Base-by-base conservation (phyloP, 2,329 filamentous ascomycete genomes). In the Alternaria conjuncta region DNA sequence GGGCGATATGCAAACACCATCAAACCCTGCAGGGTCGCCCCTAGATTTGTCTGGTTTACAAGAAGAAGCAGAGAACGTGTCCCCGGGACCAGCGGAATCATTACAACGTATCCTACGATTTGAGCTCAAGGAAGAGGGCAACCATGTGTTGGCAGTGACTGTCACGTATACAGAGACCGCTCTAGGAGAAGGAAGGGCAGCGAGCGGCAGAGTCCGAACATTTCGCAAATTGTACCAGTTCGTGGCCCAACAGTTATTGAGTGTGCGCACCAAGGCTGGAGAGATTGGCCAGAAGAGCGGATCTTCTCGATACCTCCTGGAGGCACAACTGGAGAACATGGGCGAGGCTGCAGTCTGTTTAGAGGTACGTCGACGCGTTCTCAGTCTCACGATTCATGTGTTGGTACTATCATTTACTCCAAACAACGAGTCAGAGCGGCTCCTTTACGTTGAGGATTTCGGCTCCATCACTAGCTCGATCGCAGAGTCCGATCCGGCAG, bases 201-300 rank as follows among this genome's bases (percentile, higher is more conserved):
- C 84, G 3, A 84, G 84, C 60, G 86, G 86, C 5, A 87, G 93
- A 54, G 90, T 92, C 41, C 86, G 96, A 63, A 97, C 93, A 10
- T 98, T 98, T 77, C 86, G 95, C 69, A 98, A 98, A 82, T 83
- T 99, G 64, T 99, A 98, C 80, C 96, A 98, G 79, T 99, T 99
- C 77, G 90, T 96, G 59, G 96, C 94, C 76, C 95, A 97, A 83
- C 89, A 93, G 43, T 92, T 94, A 64, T 84, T 99, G 70, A 93
- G 94, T 67, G 95, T 99, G 63, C 86, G 95, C 67, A 97, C 95
- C 1, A 99, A 98, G 79, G 88, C 93, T 4, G 92, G 92, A 4
- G 86, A 89, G 55, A 76, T 93, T 60, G 75, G 85, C 45, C 72
- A 81, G 11, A 81, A 78, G 55, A 81, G 82, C 20, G 79, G 78